Percentiles rank a stretch among this genome's conserved stretches.
Conservation (phyloP, 306 rosid genomes). For the Oemleria cerasiformis region DNA sequence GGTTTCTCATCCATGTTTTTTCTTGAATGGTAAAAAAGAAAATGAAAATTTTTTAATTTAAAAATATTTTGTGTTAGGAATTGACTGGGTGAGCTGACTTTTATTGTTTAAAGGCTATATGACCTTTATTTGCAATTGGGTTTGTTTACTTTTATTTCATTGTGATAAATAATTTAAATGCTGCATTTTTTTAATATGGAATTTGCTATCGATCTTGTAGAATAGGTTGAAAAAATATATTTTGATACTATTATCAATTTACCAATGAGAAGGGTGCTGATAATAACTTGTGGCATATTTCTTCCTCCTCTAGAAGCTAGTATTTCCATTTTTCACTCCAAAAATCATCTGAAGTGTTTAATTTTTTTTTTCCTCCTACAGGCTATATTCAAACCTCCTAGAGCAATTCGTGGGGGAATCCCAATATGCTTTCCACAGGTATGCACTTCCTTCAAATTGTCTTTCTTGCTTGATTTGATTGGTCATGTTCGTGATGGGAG, state of each 20-base stretch:
- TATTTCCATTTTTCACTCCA: not conserved
- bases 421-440: slow-evolving; percentile 98
- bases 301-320: not conserved
- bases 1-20: not conserved
- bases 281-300: not conserved
- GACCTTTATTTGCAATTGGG: not conserved
- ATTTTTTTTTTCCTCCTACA: slow-evolving; percentile 40
- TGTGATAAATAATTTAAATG: no score
- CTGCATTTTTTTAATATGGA: not conserved
- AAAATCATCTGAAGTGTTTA: not conserved
- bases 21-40: not conserved
- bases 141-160: no score
- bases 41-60: not conserved
- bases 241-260: not conserved
- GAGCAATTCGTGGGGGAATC: slow-evolving; percentile 94
- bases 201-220: not conserved
- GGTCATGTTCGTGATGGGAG: slow-evolving; percentile 28
- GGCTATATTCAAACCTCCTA: slow-evolving; percentile 83
- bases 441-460: slow-evolving; percentile 34
- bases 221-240: not conserved
- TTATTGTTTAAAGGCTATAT: not conserved
- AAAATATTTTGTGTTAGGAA: not conserved
- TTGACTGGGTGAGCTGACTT: not conserved
- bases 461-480: slow-evolving; percentile 25
- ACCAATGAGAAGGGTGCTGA: not conserved